phyloP scores from a whole-genome alignment of 192 early-diverging fungal genomes.

The Coemansia brasiliensis region DNA sequence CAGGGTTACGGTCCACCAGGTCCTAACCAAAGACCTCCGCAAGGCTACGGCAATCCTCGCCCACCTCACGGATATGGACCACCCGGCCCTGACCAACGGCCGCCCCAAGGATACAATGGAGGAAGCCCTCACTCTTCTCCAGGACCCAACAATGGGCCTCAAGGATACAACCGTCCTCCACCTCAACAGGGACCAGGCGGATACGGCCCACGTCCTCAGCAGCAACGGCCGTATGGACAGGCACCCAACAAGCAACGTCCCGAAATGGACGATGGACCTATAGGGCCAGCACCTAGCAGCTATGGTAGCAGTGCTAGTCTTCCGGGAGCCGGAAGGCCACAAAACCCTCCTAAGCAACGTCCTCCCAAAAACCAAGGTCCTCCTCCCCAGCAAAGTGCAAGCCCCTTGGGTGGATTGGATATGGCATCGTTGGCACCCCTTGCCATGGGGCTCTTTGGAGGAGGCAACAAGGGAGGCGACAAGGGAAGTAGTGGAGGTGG shows the following conservation, averaged over 20 bases:
- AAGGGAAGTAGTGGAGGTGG: conserved; percentile 30
- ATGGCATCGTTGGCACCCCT: conserved; percentile 37
- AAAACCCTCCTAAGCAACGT: not conserved
- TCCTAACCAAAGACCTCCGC: conserved; percentile 7
- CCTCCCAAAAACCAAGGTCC: conserved; percentile 3
- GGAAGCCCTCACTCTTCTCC: no score
- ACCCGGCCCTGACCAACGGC: not conserved
- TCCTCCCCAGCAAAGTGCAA: conserved; percentile 8
- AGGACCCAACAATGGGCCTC: not conserved
- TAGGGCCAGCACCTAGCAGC: conserved; percentile 15
- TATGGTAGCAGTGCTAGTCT: conserved; percentile 9
- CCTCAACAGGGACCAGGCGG: conserved; percentile 5
- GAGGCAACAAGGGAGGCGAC: conserved; percentile 8
- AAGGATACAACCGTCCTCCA: conserved; percentile 6
- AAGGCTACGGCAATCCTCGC: not conserved
- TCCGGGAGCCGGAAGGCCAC: not conserved
- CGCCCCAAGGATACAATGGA: no score
- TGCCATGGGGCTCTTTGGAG: conserved; percentile 35
- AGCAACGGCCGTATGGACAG: not conserved
- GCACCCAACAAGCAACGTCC: not conserved
- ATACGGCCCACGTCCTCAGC: conserved; percentile 4
- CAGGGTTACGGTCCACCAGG: conserved; percentile 2
- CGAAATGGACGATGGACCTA: not conserved
- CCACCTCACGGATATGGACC: conserved; percentile 2
- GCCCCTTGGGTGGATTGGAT: conserved; percentile 38